Percentiles rank a stretch among this genome's conserved stretches.
phyloP scores from a whole-genome alignment of 371 early-diverging fungal genomes.

The Mortierella sp. region DNA sequence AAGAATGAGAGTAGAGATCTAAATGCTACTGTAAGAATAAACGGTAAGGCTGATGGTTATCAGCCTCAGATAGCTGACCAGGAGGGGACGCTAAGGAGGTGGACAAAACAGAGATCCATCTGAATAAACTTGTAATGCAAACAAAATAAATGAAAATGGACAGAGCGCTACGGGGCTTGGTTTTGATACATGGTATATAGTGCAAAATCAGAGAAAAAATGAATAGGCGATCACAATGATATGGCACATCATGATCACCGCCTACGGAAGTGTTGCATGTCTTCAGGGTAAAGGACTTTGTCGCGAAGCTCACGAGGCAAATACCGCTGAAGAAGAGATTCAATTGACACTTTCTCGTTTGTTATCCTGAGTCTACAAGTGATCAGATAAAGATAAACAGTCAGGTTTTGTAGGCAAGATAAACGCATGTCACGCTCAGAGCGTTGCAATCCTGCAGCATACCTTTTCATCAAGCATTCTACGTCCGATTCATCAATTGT shows the following conservation, averaged over 20 bases:
- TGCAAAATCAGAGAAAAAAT: not conserved
- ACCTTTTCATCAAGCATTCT: constrained; percentile 53
- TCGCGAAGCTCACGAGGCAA: constrained; percentile 50
- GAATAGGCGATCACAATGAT: not conserved
- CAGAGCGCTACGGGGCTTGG: not conserved
- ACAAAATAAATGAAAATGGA: no score
- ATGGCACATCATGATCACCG: not conserved
- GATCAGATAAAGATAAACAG: not conserved
- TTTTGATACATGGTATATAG: constrained; percentile 15
- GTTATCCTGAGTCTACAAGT: constrained; percentile 31
- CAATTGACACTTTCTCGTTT: constrained; percentile 40
- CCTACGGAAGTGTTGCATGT: constrained; percentile 31
- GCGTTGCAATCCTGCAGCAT: not conserved
- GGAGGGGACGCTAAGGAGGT: not conserved
- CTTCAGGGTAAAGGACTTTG: constrained; percentile 47
- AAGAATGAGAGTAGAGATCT: not conserved
- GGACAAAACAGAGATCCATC: not conserved
- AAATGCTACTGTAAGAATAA: not conserved
- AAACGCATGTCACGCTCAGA: not conserved
- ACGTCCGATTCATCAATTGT: constrained; percentile 55
- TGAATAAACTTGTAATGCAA: not conserved
- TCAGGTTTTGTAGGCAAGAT: not conserved
- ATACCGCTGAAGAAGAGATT: constrained; percentile 49
- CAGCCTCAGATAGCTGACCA: not conserved
- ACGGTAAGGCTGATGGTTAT: no score